Base-by-base conservation (phyloP, 1,284 basidiomycete species). In the Austroboletus niveus region DNA sequence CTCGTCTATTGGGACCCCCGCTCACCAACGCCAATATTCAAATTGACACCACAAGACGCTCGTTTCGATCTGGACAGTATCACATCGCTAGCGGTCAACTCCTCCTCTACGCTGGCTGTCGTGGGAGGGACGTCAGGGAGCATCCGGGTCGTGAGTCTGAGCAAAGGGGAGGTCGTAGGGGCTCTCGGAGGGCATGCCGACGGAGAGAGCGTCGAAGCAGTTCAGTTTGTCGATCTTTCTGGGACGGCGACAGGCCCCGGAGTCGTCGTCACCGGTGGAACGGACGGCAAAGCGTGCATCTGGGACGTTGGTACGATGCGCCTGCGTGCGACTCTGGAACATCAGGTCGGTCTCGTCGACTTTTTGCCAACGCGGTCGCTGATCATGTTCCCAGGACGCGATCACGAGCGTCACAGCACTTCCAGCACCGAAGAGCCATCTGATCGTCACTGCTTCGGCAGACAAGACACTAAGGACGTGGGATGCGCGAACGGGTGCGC, bases 1-100 rank as follows among this genome's bases (percentile, higher is more conserved):
- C 77, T 98, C 46, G 89, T 97, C 56, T 84, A 89, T 63, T 99
- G 94, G 94, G 94, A 98, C 66, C 94, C 94, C 1, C 85, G 89
- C 40, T 85, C 80, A 2, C 76, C 89, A 0, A 75, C 80, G 0
- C 89, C 94, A 0, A 58, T 94, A 15, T 89, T 90, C 76, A 94
- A 94, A 71, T 81, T 98, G 46, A 81, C 81, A 20, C 61, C 82
- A 1, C 69, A 79, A 29, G 86, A 94, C 62, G 84, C 81, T n/a
- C 83, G 89, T 7, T 94, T 94, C 67, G 75, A 80, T 49, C 72
- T 92, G 34, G 85, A 84, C 29, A 85, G 85, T 32, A 91, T 99
- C 68, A 98, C 94, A 5, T 84, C 92, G 2, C 72, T 99, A 29
- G 89, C 87, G 22, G 76, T 97, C 42, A 94, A 95, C 62, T 81